Percentiles rank a stretch among this genome's conserved stretches.
Conservation (phyloP, 345 rosid species). For the Leavenworthia alabamica region DNA sequence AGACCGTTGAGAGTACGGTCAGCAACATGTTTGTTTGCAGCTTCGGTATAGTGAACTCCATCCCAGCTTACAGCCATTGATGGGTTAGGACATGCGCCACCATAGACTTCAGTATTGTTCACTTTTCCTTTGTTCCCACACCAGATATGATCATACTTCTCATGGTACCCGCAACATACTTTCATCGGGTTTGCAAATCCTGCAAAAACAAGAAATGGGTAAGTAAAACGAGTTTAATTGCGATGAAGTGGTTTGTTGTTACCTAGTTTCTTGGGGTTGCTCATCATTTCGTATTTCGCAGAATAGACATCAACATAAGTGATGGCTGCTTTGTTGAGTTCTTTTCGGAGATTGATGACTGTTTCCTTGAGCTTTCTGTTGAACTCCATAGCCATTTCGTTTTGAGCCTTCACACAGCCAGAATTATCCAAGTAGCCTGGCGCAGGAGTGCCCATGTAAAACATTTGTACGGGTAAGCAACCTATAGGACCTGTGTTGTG, state of each 20-base stretch:
- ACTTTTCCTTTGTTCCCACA: conserved; percentile 57
- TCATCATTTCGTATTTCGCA: conserved; percentile 68
- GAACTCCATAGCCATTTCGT: conserved; percentile 69
- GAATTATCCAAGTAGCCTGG: conserved; percentile 57
- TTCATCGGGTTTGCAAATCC: conserved; percentile 53
- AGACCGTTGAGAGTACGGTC: conserved; percentile 52
- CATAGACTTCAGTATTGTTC: conserved; percentile 47
- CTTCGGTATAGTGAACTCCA: conserved; percentile 59
- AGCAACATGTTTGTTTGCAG: conserved; percentile 68
- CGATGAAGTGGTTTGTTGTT: background rate
- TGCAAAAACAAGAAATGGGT: conserved; percentile 18
- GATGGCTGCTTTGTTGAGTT: conserved; percentile 61
- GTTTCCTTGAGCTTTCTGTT: conserved; percentile 60
- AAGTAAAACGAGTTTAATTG: background rate
- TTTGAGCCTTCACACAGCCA: conserved; percentile 75
- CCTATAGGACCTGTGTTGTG: conserved; percentile 93
- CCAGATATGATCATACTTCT: conserved; percentile 51
- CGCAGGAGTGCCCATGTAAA: conserved; percentile 57
- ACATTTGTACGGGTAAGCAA: conserved; percentile 69
- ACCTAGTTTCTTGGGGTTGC: conserved; percentile 59
- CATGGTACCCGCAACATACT: conserved; percentile 63
- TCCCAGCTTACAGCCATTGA: conserved; percentile 55
- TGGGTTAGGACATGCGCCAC: conserved; percentile 46
- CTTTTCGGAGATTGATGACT: conserved; percentile 43
- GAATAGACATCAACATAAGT: conserved; percentile 74